Percentiles rank a stretch among this genome's conserved stretches.
Evolutionary conservation across 352 stramenopile species (phyloP).

Genomic region (Pythium rhizo-oryzae): DNA sequence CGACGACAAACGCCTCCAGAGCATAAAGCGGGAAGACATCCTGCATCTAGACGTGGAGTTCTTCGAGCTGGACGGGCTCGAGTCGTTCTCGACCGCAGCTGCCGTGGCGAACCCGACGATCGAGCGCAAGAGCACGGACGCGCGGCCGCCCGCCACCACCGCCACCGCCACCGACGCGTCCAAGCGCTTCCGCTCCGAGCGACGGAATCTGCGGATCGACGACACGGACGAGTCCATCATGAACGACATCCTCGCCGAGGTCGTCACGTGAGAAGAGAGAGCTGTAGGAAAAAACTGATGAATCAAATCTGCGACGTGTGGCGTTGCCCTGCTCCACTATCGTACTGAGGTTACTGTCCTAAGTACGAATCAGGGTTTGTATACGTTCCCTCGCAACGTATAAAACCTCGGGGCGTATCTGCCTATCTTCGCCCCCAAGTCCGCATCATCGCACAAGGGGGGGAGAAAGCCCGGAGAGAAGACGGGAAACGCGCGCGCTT

Average conservation of each 20-base stretch:
- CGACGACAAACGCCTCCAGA: background rate
- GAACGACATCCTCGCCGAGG: slow-evolving; percentile 56
- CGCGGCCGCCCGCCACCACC: background rate
- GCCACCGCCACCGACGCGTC: background rate
- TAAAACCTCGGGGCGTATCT: slow-evolving; percentile 12
- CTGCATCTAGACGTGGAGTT: background rate
- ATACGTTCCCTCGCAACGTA: background rate
- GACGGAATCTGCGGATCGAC: slow-evolving; percentile 46
- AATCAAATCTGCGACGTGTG: slow-evolving; percentile 22
- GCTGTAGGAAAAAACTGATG: background rate
- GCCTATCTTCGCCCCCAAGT: too few species aligned
- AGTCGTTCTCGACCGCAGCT: background rate
- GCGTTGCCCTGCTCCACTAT: background rate
- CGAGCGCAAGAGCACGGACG: slow-evolving; percentile 15
- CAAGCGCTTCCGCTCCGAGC: slow-evolving; percentile 10
- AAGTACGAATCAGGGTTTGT: slow-evolving; percentile 28
- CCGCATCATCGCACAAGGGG: background rate
- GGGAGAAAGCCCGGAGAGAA: background rate
- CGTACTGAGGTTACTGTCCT: background rate
- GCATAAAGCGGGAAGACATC: background rate
- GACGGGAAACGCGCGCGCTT: too few species aligned
- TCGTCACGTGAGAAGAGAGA: slow-evolving; percentile 14
- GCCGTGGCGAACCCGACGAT: background rate
- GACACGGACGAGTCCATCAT: slow-evolving; percentile 71
- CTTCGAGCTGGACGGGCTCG: background rate